phyloP scores from a whole-genome alignment of 495 filamentous ascomycete species.

The Penicillium pulvis region DNA sequence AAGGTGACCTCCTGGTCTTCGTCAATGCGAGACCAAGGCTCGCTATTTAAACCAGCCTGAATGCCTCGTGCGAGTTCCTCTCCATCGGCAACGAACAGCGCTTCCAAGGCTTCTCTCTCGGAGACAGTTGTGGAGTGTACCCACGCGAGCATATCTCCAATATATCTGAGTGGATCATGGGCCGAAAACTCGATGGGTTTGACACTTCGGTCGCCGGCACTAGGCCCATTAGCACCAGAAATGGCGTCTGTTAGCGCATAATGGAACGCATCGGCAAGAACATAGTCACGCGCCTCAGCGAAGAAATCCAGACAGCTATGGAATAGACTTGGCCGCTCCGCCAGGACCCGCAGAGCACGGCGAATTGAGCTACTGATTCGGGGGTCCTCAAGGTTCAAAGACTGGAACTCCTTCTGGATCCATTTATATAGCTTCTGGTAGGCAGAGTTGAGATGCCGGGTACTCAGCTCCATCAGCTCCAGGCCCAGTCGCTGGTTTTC shows the following conservation, averaged over 20 bases:
- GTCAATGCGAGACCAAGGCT: constrained; percentile 73
- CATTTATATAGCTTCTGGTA: constrained; percentile 95
- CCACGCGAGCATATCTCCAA: constrained; percentile 98
- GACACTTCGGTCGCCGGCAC: constrained; percentile 48
- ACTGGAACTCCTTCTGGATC: constrained; percentile 92
- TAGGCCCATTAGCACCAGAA: constrained; percentile 29
- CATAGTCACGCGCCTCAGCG: constrained; percentile 83
- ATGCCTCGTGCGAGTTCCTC: constrained; percentile 87
- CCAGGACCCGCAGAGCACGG: constrained; percentile 80
- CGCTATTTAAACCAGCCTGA: constrained; percentile 79
- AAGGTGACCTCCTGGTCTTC: constrained; percentile 67
- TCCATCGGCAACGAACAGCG: constrained; percentile 88
- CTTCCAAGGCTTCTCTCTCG: constrained; percentile 89
- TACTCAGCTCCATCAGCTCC: constrained; percentile 89
- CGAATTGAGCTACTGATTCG: constrained; percentile 87
- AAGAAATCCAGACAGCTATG: constrained; percentile 94
- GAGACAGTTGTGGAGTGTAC: constrained; percentile 90
- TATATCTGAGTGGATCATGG: constrained; percentile 88
- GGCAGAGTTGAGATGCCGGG: constrained; percentile 80
- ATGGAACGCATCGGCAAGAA: constrained; percentile 89
- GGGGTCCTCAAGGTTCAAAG: constrained; percentile 89
- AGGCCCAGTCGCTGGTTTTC: constrained; percentile 85
- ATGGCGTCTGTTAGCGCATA: constrained; percentile 79
- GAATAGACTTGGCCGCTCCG: constrained; percentile 87
- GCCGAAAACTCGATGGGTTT: constrained; percentile 95